phyloP scores from a whole-genome alignment of 345 rosid species.

The Jatropha curcas region DNA sequence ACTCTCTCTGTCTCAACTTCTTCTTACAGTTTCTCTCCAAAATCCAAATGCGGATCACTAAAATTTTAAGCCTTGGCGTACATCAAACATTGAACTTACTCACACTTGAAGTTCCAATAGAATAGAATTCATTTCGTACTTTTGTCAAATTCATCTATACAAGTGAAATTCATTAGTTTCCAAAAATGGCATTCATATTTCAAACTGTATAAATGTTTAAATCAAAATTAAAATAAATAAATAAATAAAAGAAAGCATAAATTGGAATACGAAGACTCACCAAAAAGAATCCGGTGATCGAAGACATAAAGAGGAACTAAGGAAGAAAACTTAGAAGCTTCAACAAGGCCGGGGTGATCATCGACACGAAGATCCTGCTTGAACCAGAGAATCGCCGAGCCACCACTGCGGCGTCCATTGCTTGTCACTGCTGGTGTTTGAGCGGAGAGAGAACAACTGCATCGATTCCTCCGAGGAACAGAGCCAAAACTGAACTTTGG shows the following conservation, averaged over 20 bases:
- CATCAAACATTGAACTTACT: too few relatives aligned
- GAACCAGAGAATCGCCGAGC: slow-evolving; percentile 79
- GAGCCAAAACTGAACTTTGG: background rate
- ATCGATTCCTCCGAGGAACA: slow-evolving; percentile 5
- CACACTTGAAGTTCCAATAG: too few relatives aligned
- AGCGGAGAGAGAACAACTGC: slow-evolving; percentile 26
- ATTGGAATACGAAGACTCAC: slow-evolving; percentile 34
- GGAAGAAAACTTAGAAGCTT: slow-evolving; percentile 41
- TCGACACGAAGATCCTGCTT: slow-evolving; percentile 89
- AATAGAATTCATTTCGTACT: too few relatives aligned
- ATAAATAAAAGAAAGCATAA: background rate
- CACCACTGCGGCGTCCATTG: slow-evolving; percentile 9
- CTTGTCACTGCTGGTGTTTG: background rate
- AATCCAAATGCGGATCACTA: too few relatives aligned
- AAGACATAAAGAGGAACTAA: slow-evolving; percentile 77
- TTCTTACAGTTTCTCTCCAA: too few relatives aligned
- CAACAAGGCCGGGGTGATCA: slow-evolving; percentile 77
- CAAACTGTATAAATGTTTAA: background rate
- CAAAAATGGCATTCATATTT: background rate
- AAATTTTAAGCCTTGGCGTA: too few relatives aligned
- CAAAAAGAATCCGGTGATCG: slow-evolving; percentile 70
- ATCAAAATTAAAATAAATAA: background rate
- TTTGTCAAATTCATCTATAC: too few relatives aligned
- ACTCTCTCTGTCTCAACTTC: too few relatives aligned
- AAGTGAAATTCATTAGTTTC: background rate